phyloP scores from a whole-genome alignment of 1,284 basidiomycete species.

The Fistulinella cinereoalba region DNA sequence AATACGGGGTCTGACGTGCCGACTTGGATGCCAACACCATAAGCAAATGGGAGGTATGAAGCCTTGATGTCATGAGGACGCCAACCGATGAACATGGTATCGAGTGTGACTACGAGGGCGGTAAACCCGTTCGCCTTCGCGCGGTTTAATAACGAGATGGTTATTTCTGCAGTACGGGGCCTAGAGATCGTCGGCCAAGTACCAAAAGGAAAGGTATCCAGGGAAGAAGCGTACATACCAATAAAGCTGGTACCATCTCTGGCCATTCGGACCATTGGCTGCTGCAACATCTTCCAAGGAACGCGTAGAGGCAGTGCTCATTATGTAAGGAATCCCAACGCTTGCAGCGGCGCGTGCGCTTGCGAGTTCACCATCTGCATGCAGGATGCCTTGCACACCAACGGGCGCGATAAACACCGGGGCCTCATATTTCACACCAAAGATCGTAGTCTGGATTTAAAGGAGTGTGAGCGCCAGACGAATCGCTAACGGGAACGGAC shows the following conservation, averaged over 20 bases:
- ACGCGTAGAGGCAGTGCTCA: constrained; percentile 69
- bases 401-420: constrained; percentile 74
- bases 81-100: constrained; percentile 50
- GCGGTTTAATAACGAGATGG: constrained; percentile 46
- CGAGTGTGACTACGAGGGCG: constrained; percentile 52
- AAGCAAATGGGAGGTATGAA: constrained; percentile 35
- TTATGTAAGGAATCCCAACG: constrained; percentile 64
- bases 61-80: constrained; percentile 47
- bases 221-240: constrained; percentile 44
- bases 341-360: constrained; percentile 63
- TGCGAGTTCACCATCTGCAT: constrained; percentile 71
- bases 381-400: constrained; percentile 63
- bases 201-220: background rate
- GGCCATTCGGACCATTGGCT: constrained; percentile 54
- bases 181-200: background rate
- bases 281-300: constrained; percentile 72
- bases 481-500: constrained; percentile 34
- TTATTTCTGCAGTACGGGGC: constrained; percentile 45
- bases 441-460: constrained; percentile 69
- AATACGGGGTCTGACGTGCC: constrained; percentile 53
- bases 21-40: constrained; percentile 43
- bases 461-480: too few species aligned
- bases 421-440: constrained; percentile 62
- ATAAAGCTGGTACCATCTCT: constrained; percentile 65
- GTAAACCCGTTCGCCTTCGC: constrained; percentile 51